Base-by-base conservation (phyloP, 805 yeast genomes). In the Candida schatavii region DNA sequence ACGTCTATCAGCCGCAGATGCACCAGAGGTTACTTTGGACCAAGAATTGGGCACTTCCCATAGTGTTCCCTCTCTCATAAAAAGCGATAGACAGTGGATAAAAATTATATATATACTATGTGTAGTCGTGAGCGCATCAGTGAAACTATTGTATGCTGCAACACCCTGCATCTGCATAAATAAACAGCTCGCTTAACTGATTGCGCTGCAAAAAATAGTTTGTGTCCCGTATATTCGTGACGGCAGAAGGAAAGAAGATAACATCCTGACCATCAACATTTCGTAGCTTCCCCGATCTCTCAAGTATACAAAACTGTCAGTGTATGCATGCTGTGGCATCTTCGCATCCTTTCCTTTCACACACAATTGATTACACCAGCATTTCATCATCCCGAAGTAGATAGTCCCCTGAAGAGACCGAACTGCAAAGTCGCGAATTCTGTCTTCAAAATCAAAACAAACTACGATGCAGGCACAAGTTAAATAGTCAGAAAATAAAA, bases 1-100 rank as follows among this genome's bases (percentile, higher is more conserved):
- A 26, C 14, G 31, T 23, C 20, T 36, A 47, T 49, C 62, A 23
- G 54, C 60, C 27, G 46, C 62, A 1, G 25, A 38, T 31, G 35
- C 35, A n/a, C 35, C 35, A 14, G 35, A 31, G 66, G 67, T 1
- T 62, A 63, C 44, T 63, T 64, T 45, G 70, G 70, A 4, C 63
- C 61, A n/a, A 52, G 66, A 46, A 29, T 41, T 6, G 66, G 65
- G 4, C 42, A 51, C 40, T 57, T 46, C 44, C 64, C 62, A 40
- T 57, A 40, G 43, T 44, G 7, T 23, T 23, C 27, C 27, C 27
- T 7, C 11, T 23, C 27, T 23, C 7, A 23, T 23, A 23, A 11
- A 23, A 11, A 23, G 7, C 11, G 7, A 23, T 23, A 23, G n/a
- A n/a, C n/a, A n/a, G n/a, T n/a, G n/a, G n/a, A n/a, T n/a, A n/a